Base-by-base conservation (phyloP, 805 yeast genomes). In the Starmerella vaccinii region DNA sequence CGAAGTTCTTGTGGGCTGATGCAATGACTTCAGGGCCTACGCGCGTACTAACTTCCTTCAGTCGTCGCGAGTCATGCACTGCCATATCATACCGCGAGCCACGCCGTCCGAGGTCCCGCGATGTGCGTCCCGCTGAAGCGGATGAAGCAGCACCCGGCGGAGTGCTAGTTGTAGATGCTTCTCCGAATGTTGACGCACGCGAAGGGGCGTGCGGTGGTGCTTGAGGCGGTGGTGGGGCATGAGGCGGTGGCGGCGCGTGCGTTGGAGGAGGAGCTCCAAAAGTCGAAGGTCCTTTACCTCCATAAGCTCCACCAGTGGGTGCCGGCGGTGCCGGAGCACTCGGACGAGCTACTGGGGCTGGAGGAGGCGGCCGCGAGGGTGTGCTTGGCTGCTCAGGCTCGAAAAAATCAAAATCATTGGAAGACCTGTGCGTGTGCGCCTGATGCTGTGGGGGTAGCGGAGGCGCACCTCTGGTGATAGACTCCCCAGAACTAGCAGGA, bases 21-120 rank as follows among this genome's bases (percentile, higher is more conserved):
- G 70, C 69, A 34, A 74, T 72, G 2, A 82, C 74, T 24, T 66
- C 60, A 1, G 70, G 59, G 3, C 95, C 92, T 57, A 69, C 75
- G 22, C 69, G 64, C 1, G 68, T 60, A 42, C 83, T 71, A 44
- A 71, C 75, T 10, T 65, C 66, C 46, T 75, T 77, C 46, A 86
- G 67, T 38, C 68, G 64, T 19, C 73, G 78, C 33, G 45, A n/a
- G 23, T 41, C 33, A n/a, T 23, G 43, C 22, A n/a, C 43, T 5
- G 32, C 26, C 19, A 8, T 15, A n/a, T 24, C 30, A 9, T n/a
- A n/a, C 8, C 30, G 29, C 22, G 43, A 39, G 30, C 43, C 43
- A n/a, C 30, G 43, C 1, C 30, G 30, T 3, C 43, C 43, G 1
- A 76, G 67, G 4, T 80, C 69, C 26, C 21, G 42, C 30, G 42